Percentiles rank a stretch among this genome's conserved stretches.
Conservation (phyloP, 2,329 filamentous ascomycete species). For the Harringtonia lauricola region DNA sequence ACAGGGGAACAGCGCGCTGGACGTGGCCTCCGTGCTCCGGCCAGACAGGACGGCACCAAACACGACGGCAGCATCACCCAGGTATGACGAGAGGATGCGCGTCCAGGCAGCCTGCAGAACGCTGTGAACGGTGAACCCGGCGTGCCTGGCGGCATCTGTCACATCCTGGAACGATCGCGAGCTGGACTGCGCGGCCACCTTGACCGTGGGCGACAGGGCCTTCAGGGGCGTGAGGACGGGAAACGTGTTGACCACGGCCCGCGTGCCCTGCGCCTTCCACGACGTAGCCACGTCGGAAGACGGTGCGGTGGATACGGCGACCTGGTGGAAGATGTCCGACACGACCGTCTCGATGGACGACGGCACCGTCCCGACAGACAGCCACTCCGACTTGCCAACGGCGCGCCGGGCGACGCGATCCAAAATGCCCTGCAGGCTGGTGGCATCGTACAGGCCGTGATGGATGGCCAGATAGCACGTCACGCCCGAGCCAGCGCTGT, state of each 20-base stretch:
- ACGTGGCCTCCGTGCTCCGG: slow-evolving; percentile 48
- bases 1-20: slow-evolving; percentile 59
- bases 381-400: slow-evolving; percentile 7
- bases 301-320: slow-evolving; percentile 11
- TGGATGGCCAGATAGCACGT: slow-evolving; percentile 42
- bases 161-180: slow-evolving; percentile 32
- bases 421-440: slow-evolving; percentile 57
- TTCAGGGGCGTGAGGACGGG: slow-evolving; percentile 61
- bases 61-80: slow-evolving; percentile 60
- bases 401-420: slow-evolving; percentile 39
- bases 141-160: slow-evolving; percentile 40
- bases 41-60: slow-evolving; percentile 79
- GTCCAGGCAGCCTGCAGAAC: slow-evolving; percentile 71
- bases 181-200: slow-evolving; percentile 21
- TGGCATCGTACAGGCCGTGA: slow-evolving; percentile 79
- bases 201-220: slow-evolving; percentile 20
- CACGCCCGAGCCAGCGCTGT: slow-evolving; percentile 17
- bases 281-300: slow-evolving; percentile 34
- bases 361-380: slow-evolving; percentile 4
- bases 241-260: slow-evolving; percentile 55
- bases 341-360: slow-evolving; percentile 22
- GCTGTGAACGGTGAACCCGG: slow-evolving; percentile 65
- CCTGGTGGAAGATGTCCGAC: slow-evolving; percentile 28
- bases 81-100: slow-evolving; percentile 61
- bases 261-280: slow-evolving; percentile 48